Base-by-base conservation (phyloP, 2,329 filamentous ascomycete species). In the Samsoniella hepiali region DNA sequence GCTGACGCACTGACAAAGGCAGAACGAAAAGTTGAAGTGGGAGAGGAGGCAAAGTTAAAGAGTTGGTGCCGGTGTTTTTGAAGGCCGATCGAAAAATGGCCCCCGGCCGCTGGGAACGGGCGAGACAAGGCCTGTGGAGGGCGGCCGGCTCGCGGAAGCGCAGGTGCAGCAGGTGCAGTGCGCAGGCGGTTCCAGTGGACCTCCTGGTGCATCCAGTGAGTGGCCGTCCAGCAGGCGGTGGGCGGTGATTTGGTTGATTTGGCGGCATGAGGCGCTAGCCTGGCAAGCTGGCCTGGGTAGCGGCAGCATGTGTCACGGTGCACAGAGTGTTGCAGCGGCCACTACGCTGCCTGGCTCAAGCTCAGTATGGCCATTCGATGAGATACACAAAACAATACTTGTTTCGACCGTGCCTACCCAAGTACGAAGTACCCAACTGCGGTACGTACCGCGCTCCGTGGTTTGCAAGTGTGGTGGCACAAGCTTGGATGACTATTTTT, bases 21-120 rank as follows among this genome's bases (percentile, higher is more conserved):
- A 58, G 61, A 51, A 38, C 45, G 61, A 63, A 31, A 22, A 22
- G 22, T 22, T 51, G 61, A 22, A 22, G 58, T 63, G 53, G 38
- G 61, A 56, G 53, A 45, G 57, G 60, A 57, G 31, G 45, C 53
- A 50, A 57, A 57, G 54, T 58, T 63, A 40, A 22, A 36, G 40
- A 31, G 50, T 57, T 57, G 53, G 61, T 42, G 27, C 34, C 40
- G 17, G 54, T 50, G 44, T 50, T 63, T 57, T 50, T 63, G 61
- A 63, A 38, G 45, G 45, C 53, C 54, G 60, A 56, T 56, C 59
- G 22, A 55, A 62, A 56, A 63, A 15, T 57, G 15, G 31, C 44
- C 53, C 58, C 60, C 13, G 53, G 51, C 44, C 36, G 47, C 58
- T 57, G 51, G 29, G 44, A 47, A 17, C 32, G 58, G 38, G 38